Percentiles rank a stretch among this genome's conserved stretches.
Evolutionary conservation across 768 basidiomycete genomes (phyloP).

Genomic region (Tylopilus vinaceipallidus): DNA sequence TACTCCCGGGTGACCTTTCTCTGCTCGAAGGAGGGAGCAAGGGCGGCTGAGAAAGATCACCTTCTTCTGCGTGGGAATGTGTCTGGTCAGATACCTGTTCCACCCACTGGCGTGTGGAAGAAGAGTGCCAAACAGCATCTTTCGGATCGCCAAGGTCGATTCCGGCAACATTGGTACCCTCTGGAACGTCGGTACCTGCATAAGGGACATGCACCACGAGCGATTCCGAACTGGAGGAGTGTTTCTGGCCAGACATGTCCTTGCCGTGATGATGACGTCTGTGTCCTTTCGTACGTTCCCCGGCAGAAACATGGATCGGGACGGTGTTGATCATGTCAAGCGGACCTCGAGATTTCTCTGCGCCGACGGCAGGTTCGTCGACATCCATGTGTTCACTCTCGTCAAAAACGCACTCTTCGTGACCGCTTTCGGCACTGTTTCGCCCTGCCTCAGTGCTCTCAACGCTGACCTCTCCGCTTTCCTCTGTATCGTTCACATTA

Average conservation of each 20-base stretch:
- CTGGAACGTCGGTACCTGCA: slow-evolving; percentile 16
- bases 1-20: slow-evolving; percentile 23
- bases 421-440: slow-evolving; percentile 1
- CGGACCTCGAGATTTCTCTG: not conserved
- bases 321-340: slow-evolving; percentile 20
- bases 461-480: slow-evolving; percentile 1
- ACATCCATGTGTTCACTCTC: slow-evolving; percentile 24
- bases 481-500: slow-evolving; percentile 3
- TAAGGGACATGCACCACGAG: slow-evolving; percentile 32
- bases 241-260: slow-evolving; percentile 3
- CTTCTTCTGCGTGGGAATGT: slow-evolving; percentile 6
- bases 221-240: slow-evolving; percentile 17
- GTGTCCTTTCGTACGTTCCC: slow-evolving; percentile 25
- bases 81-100: slow-evolving; percentile 40
- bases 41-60: slow-evolving; percentile 1
- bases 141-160: slow-evolving; percentile 20
- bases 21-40: slow-evolving; percentile 11
- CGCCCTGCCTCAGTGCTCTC: slow-evolving; percentile 10
- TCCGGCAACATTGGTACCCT: slow-evolving; percentile 15
- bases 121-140: slow-evolving; percentile 21
- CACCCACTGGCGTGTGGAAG: slow-evolving; percentile 46
- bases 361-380: slow-evolving; percentile 18
- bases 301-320: slow-evolving; percentile 28
- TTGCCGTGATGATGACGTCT: slow-evolving; percentile 6
- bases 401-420: slow-evolving; percentile 1